These are phyloP conservation scores for Dothistroma septosporum DNA, from an alignment of 2,329 filamentous ascomycete genomes.

Conservation along the genomic window DNA sequence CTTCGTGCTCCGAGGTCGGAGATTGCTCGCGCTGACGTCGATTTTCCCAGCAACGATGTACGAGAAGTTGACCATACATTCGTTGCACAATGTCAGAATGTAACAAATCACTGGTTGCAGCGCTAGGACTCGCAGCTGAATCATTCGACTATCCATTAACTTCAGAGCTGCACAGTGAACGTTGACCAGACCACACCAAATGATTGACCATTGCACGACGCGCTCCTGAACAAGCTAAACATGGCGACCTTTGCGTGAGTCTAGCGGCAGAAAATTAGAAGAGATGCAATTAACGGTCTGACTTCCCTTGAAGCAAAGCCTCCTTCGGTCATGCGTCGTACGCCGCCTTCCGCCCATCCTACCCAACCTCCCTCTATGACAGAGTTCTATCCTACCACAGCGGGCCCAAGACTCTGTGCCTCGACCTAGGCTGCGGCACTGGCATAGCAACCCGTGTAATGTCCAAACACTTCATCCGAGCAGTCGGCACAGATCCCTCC, in stretches of 20 bases:
- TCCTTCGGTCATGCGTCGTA: conserved; percentile 57
- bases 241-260: conserved; percentile 23
- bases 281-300: not conserved
- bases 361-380: conserved; percentile 53
- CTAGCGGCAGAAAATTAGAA: not conserved
- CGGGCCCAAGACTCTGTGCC: conserved; percentile 35
- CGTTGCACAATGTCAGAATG: not conserved
- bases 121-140: not conserved
- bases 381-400: conserved; percentile 54
- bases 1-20: not conserved
- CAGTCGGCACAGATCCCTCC: conserved; percentile 56
- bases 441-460: conserved; percentile 55
- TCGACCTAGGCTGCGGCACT: conserved; percentile 64
- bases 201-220: not conserved
- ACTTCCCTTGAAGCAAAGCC: conserved; percentile 43
- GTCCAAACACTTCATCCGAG: conserved; percentile 48
- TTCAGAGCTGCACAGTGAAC: not conserved
- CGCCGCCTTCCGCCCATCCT: conserved; percentile 57
- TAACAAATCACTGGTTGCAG: not conserved
- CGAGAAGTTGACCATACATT: not conserved
- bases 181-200: not conserved
- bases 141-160: not conserved
- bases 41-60: not conserved
- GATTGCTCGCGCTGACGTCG: not conserved
- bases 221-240: not conserved